These are phyloP conservation scores for Catharanthus roseus DNA, from an alignment of 257 asterid genomes.

Conservation along the genomic window DNA sequence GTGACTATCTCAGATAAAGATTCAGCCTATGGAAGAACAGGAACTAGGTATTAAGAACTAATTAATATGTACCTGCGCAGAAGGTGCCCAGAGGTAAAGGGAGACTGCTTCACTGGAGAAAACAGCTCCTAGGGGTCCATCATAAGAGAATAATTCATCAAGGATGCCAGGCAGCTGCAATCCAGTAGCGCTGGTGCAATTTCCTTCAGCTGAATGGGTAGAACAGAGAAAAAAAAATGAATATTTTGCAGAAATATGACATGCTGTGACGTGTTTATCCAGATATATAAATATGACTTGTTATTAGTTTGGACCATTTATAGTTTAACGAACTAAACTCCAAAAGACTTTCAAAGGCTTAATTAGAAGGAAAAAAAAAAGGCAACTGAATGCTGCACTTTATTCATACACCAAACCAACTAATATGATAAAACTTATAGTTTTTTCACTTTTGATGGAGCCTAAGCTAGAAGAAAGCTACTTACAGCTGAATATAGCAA, in stretches of 20 bases:
- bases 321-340: background rate
- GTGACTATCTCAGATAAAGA: background rate
- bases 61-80: constrained; percentile 64
- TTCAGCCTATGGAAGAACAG: constrained; percentile 7
- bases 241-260: background rate
- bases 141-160: constrained; percentile 72
- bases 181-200: constrained; percentile 58
- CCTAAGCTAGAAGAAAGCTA: background rate
- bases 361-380: background rate
- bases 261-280: background rate
- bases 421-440: constrained; percentile 1
- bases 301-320: background rate
- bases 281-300: background rate
- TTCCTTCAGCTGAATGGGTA: constrained; percentile 39
- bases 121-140: constrained; percentile 78
- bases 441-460: background rate
- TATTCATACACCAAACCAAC: background rate
- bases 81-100: constrained; percentile 91
- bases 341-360: background rate
- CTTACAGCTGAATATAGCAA: constrained; percentile 56
- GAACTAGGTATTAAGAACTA: background rate
- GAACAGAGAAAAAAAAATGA: background rate
- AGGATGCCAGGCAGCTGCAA: constrained; percentile 93
- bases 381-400: background rate
- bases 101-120: constrained; percentile 52